Conservation (phyloP, 345 rosid species). For the Nasturtium officinale region DNA sequence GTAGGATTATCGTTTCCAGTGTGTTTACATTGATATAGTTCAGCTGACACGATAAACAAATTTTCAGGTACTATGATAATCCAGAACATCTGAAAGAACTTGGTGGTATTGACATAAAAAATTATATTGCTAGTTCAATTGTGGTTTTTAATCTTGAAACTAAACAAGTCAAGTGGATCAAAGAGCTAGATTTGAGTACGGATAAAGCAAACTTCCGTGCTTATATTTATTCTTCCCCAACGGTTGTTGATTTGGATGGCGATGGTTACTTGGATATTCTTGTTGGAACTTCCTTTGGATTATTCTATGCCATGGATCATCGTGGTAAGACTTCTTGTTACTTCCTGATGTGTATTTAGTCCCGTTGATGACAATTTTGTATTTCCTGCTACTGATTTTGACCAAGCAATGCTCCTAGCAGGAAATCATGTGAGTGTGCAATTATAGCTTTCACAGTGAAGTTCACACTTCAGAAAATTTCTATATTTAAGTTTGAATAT, state of each 20-base stretch:
- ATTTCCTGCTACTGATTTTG: constrained; percentile 2
- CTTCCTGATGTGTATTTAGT: constrained; percentile 1
- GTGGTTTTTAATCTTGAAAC: constrained; percentile 97
- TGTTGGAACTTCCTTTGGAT: constrained; percentile 95
- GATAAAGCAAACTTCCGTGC: constrained; percentile 74
- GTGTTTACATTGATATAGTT: constrained; percentile 21
- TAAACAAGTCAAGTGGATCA: constrained; percentile 95
- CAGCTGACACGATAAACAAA: constrained; percentile 18
- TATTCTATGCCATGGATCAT: constrained; percentile 96
- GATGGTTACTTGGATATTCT: constrained; percentile 98
- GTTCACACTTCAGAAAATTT: background rate
- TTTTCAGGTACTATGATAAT: constrained; percentile 86
- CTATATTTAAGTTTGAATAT: constrained; percentile 7
- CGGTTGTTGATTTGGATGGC: constrained; percentile 97
- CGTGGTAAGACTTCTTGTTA: constrained; percentile 59
- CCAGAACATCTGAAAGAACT: constrained; percentile 88
- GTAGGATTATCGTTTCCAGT: background rate
- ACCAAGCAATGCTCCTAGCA: constrained; percentile 12
- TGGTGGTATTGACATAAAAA: constrained; percentile 81
- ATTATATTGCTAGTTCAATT: constrained; percentile 85
- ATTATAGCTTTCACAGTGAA: constrained; percentile 14
- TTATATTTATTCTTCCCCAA: constrained; percentile 90
- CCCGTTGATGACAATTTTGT: background rate
- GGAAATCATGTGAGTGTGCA: background rate
- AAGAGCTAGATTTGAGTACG: constrained; percentile 81